Evolutionary conservation across 768 basidiomycete genomes (phyloP), one percentile per base, ranked within the genome.

Genomic region (Crepidotus variabilis): DNA sequence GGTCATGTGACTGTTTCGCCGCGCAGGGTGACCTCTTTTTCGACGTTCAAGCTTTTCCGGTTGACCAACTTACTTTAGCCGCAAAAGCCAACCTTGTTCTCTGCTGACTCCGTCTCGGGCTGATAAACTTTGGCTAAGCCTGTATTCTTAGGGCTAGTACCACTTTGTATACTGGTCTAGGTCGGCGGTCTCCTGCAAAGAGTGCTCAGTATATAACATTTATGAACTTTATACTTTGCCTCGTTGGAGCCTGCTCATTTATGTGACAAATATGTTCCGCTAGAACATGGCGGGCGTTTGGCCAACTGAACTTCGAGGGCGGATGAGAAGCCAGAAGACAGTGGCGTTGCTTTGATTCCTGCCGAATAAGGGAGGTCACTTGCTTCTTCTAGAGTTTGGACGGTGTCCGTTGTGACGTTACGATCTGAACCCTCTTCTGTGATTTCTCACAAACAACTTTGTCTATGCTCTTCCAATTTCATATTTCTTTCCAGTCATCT

Each of bases 301-400:
- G 52, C 47, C 56, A 46, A 47, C 22, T n/a, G 55, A 35, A 18
- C 13, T 50, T 46, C 34, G 36, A 24, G 35, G 33, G 49, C 47
- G 47, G 61, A 50, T 59, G 52, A 54, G 55, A 56, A 56, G 48
- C 55, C 36, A 21, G 49, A 47, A 9, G 55, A 52, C 49, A 28
- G 65, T 64, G 64, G 62, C 65, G 64, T 63, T 58, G 58, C 16
- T 34, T 56, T 54, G 60, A 54, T 65, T 67, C 62, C 61, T 58
- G 35, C 73, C 70, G 33, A 60, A 71, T 66, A 66, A 60, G 71
- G 72, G 67, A 63, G 59, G 43, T 46, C 59, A 58, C 51, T 66
- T 72, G 64, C 79, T 81, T 79, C 76, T 75, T 74, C 69, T 71
- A 75, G 71, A 71, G 70, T 67, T 71, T 71, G 72, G 67, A 63